Evolutionary conservation across 2,329 filamentous ascomycete species (phyloP).

Genomic region (Pseudogymnoascus sp.): DNA sequence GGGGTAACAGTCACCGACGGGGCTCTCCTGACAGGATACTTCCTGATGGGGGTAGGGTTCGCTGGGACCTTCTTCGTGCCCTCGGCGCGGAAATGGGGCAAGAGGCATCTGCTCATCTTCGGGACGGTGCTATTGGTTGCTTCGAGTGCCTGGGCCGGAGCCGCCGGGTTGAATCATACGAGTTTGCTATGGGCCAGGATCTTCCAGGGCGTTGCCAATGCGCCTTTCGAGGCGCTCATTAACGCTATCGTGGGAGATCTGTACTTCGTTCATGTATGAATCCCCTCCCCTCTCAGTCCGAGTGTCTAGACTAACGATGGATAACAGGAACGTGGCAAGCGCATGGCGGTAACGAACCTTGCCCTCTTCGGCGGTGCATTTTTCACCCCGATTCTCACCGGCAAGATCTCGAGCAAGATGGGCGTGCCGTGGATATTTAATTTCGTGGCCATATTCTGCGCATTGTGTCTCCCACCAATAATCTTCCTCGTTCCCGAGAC

Average conservation of each 20-base stretch:
- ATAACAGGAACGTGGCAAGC: conserved; percentile 59
- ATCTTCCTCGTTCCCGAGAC: conserved; percentile 81
- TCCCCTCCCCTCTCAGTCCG: background rate
- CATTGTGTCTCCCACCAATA: conserved; percentile 58
- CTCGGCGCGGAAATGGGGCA: conserved; percentile 83
- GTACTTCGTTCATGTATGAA: conserved; percentile 73
- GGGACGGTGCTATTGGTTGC: conserved; percentile 66
- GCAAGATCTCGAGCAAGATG: conserved; percentile 68
- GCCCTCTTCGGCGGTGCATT: conserved; percentile 64
- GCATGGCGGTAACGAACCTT: conserved; percentile 75
- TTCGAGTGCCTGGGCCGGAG: conserved; percentile 71
- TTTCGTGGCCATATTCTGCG: conserved; percentile 77
- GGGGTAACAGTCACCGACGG: conserved; percentile 59
- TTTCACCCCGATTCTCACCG: conserved; percentile 80
- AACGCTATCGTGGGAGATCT: conserved; percentile 85
- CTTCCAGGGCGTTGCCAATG: conserved; percentile 77
- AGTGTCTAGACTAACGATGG: conserved; percentile 4
- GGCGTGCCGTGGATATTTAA: conserved; percentile 88
- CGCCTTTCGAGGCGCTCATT: conserved; percentile 82
- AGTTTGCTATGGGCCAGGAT: conserved; percentile 71
- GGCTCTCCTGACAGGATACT: conserved; percentile 79
- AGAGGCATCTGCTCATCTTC: conserved; percentile 77
- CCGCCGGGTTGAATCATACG: conserved; percentile 55
- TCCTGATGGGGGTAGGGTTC: conserved; percentile 72
- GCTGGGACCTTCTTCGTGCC: conserved; percentile 81